Evolutionary conservation across 331 rosid genomes (phyloP).

Genomic region (Malus hybrid): DNA sequence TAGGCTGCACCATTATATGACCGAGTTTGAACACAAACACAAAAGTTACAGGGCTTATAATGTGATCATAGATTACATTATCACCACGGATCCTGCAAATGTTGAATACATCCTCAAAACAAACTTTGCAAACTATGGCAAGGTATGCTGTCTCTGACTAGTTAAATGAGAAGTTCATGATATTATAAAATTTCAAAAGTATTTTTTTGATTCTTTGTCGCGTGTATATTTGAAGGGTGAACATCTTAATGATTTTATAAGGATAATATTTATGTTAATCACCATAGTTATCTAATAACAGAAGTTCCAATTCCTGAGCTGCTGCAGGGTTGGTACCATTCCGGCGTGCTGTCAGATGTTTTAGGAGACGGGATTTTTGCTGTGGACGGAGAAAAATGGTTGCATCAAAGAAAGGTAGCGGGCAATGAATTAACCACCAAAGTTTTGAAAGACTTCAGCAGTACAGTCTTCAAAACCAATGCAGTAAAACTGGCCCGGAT

Average conservation of each 20-base stretch:
- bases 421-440: constrained; percentile 13
- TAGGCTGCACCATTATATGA: constrained; percentile 37
- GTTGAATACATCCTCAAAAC: too few species aligned
- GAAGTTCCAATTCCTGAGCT: background rate
- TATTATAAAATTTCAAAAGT: too few species aligned
- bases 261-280: too few species aligned
- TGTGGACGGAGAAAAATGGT: constrained; percentile 11
- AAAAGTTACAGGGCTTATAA: constrained; percentile 29
- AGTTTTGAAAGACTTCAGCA: constrained; percentile 5
- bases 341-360: background rate
- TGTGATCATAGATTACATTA: constrained; percentile 21
- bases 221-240: background rate
- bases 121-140: too few species aligned
- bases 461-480: constrained; percentile 4
- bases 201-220: too few species aligned
- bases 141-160: too few species aligned
- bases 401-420: constrained; percentile 5
- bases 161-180: too few species aligned
- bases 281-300: too few species aligned
- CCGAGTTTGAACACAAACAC: constrained; percentile 17
- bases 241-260: background rate
- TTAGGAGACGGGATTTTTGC: constrained; percentile 4
- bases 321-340: constrained; percentile 9
- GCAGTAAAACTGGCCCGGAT: background rate
- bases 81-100: constrained; percentile 34